These are phyloP conservation scores for Candida dendrica DNA, from an alignment of 805 yeast species.

Conservation along the genomic window DNA sequence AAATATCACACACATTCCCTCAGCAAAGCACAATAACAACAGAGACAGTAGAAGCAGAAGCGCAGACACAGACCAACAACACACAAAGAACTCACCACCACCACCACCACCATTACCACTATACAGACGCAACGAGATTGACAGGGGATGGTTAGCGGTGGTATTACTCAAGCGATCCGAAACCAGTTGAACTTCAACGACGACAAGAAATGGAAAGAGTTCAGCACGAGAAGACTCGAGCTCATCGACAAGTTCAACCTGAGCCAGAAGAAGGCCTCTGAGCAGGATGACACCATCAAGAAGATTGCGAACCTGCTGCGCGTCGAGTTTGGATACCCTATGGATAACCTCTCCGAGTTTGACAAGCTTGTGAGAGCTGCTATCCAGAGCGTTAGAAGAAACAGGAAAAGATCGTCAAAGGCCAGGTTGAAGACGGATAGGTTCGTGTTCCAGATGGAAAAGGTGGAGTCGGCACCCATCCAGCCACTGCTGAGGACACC, in stretches of 20 bases:
- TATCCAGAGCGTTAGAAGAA: slow-evolving; percentile 85
- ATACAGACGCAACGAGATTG: not conserved
- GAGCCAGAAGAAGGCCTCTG: slow-evolving; percentile 73
- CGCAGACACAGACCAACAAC: no score
- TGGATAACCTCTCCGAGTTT: slow-evolving; percentile 58
- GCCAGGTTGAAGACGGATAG: slow-evolving; percentile 16
- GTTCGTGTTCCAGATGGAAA: slow-evolving; percentile 14
- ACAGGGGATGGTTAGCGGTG: slow-evolving; percentile 12
- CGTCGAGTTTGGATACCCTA: slow-evolving; percentile 68
- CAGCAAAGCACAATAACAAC: no score
- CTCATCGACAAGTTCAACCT: slow-evolving; percentile 68
- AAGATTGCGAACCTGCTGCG: slow-evolving; percentile 73
- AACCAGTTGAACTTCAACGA: slow-evolving; percentile 66
- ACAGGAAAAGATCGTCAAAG: slow-evolving; percentile 55
- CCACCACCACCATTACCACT: not conserved
- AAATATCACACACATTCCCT: no score
- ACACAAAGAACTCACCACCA: no score
- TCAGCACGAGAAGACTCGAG: slow-evolving; percentile 85
- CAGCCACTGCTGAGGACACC: not conserved
- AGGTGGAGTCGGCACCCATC: not conserved
- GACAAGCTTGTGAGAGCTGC: slow-evolving; percentile 90
- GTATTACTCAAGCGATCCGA: slow-evolving; percentile 36
- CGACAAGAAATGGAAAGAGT: slow-evolving; percentile 80
- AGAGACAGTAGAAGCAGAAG: no score
- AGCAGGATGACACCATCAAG: slow-evolving; percentile 78